Conservation (phyloP, 768 basidiomycete genomes). For the Leccinellum rugosiceps region DNA sequence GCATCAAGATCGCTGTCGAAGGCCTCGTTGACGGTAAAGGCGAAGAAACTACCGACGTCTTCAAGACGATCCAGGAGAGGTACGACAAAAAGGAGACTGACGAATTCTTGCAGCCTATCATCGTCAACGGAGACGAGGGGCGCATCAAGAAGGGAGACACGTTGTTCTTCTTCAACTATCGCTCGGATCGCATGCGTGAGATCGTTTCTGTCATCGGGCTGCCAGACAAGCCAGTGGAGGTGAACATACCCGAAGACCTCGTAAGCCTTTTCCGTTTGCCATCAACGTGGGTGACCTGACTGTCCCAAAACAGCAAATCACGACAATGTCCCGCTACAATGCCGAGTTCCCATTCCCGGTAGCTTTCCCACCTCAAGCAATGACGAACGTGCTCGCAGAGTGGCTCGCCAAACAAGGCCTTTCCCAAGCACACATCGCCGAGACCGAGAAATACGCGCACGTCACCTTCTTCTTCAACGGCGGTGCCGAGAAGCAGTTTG, state of each 20-base stretch:
- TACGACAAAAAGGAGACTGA: slow-evolving; percentile 88
- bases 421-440: slow-evolving; percentile 90
- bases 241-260: slow-evolving; percentile 75
- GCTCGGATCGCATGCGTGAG: slow-evolving; percentile 95
- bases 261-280: slow-evolving; percentile 40
- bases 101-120: slow-evolving; percentile 95
- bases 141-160: slow-evolving; percentile 87
- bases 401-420: slow-evolving; percentile 77
- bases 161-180: slow-evolving; percentile 95
- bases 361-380: slow-evolving; percentile 90
- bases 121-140: slow-evolving; percentile 74
- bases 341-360: slow-evolving; percentile 84
- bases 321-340: slow-evolving; percentile 94
- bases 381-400: slow-evolving; percentile 94
- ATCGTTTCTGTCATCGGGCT: slow-evolving; percentile 78
- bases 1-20: slow-evolving; percentile 86
- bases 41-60: slow-evolving; percentile 51
- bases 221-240: slow-evolving; percentile 81
- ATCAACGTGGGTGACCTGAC: background rate
- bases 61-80: slow-evolving; percentile 66
- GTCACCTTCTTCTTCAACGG: slow-evolving; percentile 99
- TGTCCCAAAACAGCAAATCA: slow-evolving; percentile 55
- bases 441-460: slow-evolving; percentile 98
- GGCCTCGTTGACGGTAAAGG: slow-evolving; percentile 73
- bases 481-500: slow-evolving; percentile 90